Evolutionary conservation across 495 filamentous ascomycete species (phyloP), one percentile per base, ranked within the genome.

Genomic region (Massariosphaeria phaeospora): DNA sequence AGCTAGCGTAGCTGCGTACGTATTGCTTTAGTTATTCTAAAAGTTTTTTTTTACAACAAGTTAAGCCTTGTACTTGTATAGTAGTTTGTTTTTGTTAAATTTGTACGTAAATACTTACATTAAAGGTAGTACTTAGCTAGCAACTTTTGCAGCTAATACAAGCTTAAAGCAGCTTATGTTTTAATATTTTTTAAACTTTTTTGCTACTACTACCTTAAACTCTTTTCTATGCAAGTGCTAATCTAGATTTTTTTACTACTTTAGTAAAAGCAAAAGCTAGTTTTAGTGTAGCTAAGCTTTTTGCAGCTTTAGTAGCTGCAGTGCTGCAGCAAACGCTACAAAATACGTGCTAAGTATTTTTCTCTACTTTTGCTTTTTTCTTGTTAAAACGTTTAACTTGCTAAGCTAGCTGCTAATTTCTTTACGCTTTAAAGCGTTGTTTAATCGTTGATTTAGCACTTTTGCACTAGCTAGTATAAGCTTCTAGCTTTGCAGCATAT

Each of bases 81-180:
- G 27, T 21, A 51, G 57, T 2, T 53, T 45, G 13, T 56, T 36
- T 20, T 57, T 29, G 30, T 55, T 35, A 40, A 61, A 44, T 35
- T 61, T 61, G 35, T 61, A 57, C 5, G n/a, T 52, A 33, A 46
- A 62, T 34, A 58, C 40, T 40, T 38, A 62, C 27, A 52, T 57
- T 11, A 62, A 41, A 25, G 48, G 59, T 40, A 62, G 47, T n/a
- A 56, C 34, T 18, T 61, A 24, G 12, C n/a, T 21, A 12, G 23
- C 23, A 7, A n/a, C 23, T 12, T 12, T 20, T 23, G n/a, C 33
- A 18, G 9, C 25, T 3, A 17, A n/a, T 55, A 13, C 15, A 55
- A 17, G 30, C 13, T 33, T 50, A 49, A 45, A 48, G 20, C 24
- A 54, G 27, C 24, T 13, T 38, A 21, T 48, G 4, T 44, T 47